A percentile compares a stretch with the other conserved stretches of the same genome.
phyloP scores from a whole-genome alignment of 371 early-diverging fungal genomes.

The Syncephalis plumigaleata region DNA sequence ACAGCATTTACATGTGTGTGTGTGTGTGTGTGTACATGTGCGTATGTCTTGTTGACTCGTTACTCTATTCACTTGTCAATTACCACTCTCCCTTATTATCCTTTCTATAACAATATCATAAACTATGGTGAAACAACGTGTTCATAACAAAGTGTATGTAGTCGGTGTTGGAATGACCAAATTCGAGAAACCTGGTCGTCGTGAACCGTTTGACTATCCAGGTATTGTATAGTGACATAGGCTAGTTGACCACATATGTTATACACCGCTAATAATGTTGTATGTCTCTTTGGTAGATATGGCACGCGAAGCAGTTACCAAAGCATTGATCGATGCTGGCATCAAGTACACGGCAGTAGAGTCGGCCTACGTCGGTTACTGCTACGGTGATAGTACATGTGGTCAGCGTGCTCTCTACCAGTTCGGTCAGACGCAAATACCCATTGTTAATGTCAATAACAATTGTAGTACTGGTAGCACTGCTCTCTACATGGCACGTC shows the following conservation, averaged over 20 bases:
- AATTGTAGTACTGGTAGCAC: slow-evolving; percentile 66
- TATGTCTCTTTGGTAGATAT: slow-evolving; percentile 22
- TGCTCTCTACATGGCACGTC: slow-evolving; percentile 52
- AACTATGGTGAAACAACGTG: no score
- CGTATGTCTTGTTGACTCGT: no score
- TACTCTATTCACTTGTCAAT: no score
- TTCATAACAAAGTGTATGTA: slow-evolving; percentile 7
- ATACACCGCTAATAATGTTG: not conserved
- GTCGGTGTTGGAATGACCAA: slow-evolving; percentile 54
- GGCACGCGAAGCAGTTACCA: slow-evolving; percentile 50
- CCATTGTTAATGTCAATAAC: slow-evolving; percentile 58
- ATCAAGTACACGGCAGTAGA: slow-evolving; percentile 40
- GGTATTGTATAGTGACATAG: slow-evolving; percentile 13
- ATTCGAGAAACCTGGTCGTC: slow-evolving; percentile 11
- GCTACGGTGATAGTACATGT: slow-evolving; percentile 47
- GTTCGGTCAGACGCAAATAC: slow-evolving; percentile 17
- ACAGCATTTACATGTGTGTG: no score
- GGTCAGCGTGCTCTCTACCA: slow-evolving; percentile 43
- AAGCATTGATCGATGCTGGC: slow-evolving; percentile 52
- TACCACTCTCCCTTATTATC: no score
- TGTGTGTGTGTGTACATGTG: no score
- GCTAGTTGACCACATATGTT: not conserved
- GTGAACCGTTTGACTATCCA: slow-evolving; percentile 34
- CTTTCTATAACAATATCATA: no score
- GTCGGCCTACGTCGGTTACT: slow-evolving; percentile 35